These are phyloP conservation scores for Silene uniflora DNA, from an alignment of 148 eudicot species.

Conservation along the genomic window DNA sequence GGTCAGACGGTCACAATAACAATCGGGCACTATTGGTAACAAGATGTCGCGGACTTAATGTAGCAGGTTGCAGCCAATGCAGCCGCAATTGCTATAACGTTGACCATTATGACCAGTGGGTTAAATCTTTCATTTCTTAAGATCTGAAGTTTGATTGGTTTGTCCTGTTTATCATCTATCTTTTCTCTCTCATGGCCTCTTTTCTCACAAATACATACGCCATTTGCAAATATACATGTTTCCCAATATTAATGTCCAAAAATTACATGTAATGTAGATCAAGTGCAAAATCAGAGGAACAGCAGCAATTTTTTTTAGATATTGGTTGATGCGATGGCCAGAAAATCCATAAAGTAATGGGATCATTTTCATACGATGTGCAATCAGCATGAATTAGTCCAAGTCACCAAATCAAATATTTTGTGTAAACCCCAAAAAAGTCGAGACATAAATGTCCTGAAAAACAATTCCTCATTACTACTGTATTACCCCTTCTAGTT, in stretches of 20 bases:
- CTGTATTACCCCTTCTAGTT: background rate
- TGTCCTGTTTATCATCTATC: background rate
- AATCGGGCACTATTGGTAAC: too few relatives aligned
- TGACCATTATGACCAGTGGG: too few relatives aligned
- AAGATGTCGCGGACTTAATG: too few relatives aligned
- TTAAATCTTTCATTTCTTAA: background rate
- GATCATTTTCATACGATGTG: background rate
- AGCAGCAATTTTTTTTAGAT: background rate
- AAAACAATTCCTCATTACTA: too few relatives aligned
- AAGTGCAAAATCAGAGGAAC: background rate
- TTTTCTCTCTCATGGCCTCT: too few relatives aligned
- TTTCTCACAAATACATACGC: too few relatives aligned
- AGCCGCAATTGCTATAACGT: too few relatives aligned
- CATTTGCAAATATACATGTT: background rate
- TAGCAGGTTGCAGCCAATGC: too few relatives aligned
- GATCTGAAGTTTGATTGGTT: background rate
- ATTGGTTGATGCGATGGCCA: background rate
- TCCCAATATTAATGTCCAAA: background rate
- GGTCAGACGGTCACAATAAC: too few relatives aligned
- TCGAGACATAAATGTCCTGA: background rate
- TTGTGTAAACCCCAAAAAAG: background rate
- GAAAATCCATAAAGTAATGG: too few relatives aligned
- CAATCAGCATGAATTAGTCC: background rate
- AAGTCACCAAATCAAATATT: background rate
- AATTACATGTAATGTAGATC: background rate